Conservation (phyloP, 768 basidiomycete genomes). For the Suillus variegatus region DNA sequence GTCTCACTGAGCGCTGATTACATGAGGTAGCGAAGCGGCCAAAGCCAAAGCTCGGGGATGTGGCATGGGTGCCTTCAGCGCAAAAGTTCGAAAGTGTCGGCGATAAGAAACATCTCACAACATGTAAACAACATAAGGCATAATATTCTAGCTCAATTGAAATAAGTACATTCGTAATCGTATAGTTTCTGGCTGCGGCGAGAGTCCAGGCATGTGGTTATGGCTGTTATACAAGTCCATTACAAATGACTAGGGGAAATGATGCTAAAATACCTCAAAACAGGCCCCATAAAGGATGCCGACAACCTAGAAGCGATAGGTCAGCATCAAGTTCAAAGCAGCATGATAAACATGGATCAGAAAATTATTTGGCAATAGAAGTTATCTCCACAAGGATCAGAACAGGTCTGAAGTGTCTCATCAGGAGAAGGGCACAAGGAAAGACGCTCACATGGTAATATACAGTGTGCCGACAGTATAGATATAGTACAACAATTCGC, state of each 20-base stretch:
- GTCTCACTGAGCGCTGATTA: neutral
- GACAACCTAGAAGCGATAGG: constrained; percentile 3
- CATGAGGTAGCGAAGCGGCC: too few species aligned
- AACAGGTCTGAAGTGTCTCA: constrained; percentile 13
- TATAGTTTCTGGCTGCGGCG: neutral
- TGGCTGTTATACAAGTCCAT: neutral
- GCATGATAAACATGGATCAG: neutral
- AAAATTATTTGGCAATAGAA: constrained; percentile 3
- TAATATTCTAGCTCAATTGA: neutral
- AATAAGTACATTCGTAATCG: neutral
- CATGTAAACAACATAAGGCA: neutral
- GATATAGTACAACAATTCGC: neutral
- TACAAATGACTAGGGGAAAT: neutral
- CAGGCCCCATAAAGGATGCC: neutral
- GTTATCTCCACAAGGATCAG: constrained; percentile 12
- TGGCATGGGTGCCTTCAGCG: neutral
- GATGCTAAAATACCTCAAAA: neutral
- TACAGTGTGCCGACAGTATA: constrained; percentile 1
- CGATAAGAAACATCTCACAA: neutral
- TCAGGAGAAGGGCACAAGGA: neutral
- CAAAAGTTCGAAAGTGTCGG: neutral
- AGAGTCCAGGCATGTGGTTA: neutral
- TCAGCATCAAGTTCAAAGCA: neutral
- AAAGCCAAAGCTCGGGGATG: neutral
- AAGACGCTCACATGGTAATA: constrained; percentile 5